Conservation (phyloP, 306 rosid species). For the Herpetospermum pedunculosum region DNA sequence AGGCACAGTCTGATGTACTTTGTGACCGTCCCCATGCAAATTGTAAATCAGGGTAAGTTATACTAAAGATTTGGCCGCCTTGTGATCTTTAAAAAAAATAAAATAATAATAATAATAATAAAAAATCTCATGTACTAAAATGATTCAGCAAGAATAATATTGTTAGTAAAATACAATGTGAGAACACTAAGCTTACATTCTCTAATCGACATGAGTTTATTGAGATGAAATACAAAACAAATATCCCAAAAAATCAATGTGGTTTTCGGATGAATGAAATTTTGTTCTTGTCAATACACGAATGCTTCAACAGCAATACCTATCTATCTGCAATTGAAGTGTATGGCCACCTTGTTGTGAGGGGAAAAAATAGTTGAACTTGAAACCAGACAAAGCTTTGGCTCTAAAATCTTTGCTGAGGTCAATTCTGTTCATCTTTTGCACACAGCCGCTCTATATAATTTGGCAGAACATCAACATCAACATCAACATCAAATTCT, state of each 20-base stretch:
- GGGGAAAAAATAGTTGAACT: background rate
- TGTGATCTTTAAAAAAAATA: too few relatives aligned
- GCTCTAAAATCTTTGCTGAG: background rate
- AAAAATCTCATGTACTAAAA: background rate
- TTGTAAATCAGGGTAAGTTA: too few relatives aligned
- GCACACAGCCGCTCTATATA: slow-evolving; percentile 83
- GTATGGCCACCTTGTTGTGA: background rate
- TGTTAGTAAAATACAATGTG: background rate
- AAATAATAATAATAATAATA: too few relatives aligned
- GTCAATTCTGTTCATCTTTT: slow-evolving; percentile 36
- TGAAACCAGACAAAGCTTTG: background rate
- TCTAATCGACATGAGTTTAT: background rate
- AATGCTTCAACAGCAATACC: background rate
- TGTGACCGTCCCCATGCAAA: too few relatives aligned
- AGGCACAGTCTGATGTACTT: too few relatives aligned
- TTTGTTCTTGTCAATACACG: background rate
- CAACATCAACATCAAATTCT: too few relatives aligned
- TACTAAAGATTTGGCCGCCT: too few relatives aligned
- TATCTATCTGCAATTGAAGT: background rate
- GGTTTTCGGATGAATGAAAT: background rate
- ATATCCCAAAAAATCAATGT: background rate
- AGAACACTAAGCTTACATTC: background rate
- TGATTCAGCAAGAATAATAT: background rate
- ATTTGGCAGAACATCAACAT: slow-evolving; percentile 5
- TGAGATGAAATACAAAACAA: background rate